These are phyloP conservation scores for Pseudocercospora crystallina DNA, from an alignment of 2,329 filamentous ascomycete genomes.

Conservation along the genomic window DNA sequence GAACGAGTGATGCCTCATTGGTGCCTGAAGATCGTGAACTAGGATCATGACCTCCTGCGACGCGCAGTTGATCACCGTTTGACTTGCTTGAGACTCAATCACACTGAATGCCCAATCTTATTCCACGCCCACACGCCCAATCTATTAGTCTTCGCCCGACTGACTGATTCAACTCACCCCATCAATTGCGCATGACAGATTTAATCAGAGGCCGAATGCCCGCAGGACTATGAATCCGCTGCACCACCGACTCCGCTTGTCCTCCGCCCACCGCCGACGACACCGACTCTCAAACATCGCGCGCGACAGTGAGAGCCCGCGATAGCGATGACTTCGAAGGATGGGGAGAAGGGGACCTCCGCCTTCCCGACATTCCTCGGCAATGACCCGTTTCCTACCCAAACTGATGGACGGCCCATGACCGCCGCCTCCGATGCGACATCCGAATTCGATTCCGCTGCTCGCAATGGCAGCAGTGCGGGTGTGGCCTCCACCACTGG, in stretches of 20 bases:
- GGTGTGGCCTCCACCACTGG: constrained; percentile 40
- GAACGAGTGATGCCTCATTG: too few species aligned
- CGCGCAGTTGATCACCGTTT: too few species aligned
- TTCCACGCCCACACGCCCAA: too few species aligned
- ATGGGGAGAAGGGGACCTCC: not conserved
- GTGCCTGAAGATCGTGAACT: too few species aligned
- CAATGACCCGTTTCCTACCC: constrained; percentile 21
- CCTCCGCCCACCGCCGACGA: not conserved
- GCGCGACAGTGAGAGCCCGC: not conserved
- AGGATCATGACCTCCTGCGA: too few species aligned
- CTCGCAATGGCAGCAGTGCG: constrained; percentile 8
- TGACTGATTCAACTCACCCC: too few species aligned
- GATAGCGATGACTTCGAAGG: not conserved
- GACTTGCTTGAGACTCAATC: too few species aligned
- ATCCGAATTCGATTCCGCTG: constrained; percentile 21
- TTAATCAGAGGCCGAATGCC: too few species aligned
- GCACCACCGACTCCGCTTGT: not conserved
- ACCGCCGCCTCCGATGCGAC: constrained; percentile 20
- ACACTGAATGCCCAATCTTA: too few species aligned
- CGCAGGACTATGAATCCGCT: not conserved
- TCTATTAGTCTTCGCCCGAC: too few species aligned
- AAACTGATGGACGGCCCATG: constrained; percentile 6
- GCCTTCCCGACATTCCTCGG: constrained; percentile 31
- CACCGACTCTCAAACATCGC: not conserved
- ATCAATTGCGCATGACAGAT: too few species aligned